Base-by-base conservation (phyloP, 805 yeast genomes). In the Vanderwaltozyma yarrowii region DNA sequence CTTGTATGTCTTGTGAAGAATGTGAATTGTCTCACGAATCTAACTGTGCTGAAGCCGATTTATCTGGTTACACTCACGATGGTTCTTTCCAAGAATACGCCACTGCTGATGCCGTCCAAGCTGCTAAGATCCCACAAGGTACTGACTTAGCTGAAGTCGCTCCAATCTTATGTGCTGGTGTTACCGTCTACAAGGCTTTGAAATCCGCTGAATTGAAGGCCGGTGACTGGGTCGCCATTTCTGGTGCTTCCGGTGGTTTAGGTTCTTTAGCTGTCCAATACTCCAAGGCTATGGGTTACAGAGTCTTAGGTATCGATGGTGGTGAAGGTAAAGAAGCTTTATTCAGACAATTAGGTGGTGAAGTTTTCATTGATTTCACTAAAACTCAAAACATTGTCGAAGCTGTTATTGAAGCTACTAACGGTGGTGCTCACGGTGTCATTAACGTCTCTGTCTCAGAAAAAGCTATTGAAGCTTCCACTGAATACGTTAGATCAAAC, bases 201-300 rank as follows among this genome's bases (percentile, higher is more conserved):
- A 76, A 76, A 65, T 69, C 76, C 36, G 79, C 82, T 38, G 59
- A 66, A 37, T 55, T 72, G 42, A 44, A 46, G 35, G 68, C 87
- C 17, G 87, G 89, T 55, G 76, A 80, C 61, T 80, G 80, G 79
- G 81, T 78, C 47, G 74, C 76, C 43, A 67, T 80, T 43, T 75
- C 85, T 40, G 88, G 89, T 66, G 87, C 86, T 45, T 83, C 76
- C 61, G 88, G 88, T 60, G 88, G 89, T 56, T 71, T 80, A 61
- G 89, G 88, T 55, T 67, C 84, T 29, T 63, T 80, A 47, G 86
- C 85, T 39, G 67, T 80, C 51, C 87, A 80, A 65, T 80, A 78
- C 63, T 87, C 84, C 45, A 70, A 62, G 50, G 85, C 84, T 44
- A 73, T 79, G 81, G 89, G 88, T 52, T 67, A 66, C 62, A 72